Percentiles rank a stretch among this genome's conserved stretches.
phyloP scores from a whole-genome alignment of 225 moss, liverwort and hornwort species.

The Thuidium tamariscinum region DNA sequence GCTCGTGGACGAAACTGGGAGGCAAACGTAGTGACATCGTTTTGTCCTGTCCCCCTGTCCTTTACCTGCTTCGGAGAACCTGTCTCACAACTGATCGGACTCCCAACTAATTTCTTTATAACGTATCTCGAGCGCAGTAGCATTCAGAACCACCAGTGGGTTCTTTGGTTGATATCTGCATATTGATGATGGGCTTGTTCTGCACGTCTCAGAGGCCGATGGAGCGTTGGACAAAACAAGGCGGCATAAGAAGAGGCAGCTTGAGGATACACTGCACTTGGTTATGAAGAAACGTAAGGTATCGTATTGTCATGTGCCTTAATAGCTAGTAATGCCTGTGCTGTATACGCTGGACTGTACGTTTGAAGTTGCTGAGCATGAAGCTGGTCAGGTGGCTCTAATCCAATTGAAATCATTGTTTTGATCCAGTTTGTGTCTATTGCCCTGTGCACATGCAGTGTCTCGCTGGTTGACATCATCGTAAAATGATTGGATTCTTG shows the following conservation, averaged over 20 bases:
- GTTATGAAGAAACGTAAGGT: constrained; percentile 99
- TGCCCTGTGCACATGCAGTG: not conserved
- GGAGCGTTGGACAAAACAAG: constrained; percentile 98
- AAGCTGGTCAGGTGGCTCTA: not conserved
- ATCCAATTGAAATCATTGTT: not conserved
- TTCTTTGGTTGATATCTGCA: not conserved
- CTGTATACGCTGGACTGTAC: not conserved
- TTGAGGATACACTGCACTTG: constrained; percentile 96
- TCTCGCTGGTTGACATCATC: not conserved
- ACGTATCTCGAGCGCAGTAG: not conserved
- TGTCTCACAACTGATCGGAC: not conserved
- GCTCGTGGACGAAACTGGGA: constrained; percentile 9
- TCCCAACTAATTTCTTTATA: not conserved
- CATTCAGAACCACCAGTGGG: not conserved
- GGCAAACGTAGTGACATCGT: constrained; percentile 1
- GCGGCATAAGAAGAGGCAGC: constrained; percentile 96
- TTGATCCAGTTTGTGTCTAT: not conserved
- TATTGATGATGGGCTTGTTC: not conserved
- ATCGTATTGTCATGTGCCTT: not conserved
- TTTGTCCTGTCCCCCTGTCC: not conserved
- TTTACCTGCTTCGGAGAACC: not conserved
- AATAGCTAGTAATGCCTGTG: not conserved
- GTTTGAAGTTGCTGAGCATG: not conserved
- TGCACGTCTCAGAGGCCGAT: constrained; percentile 76
- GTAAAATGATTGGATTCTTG: not conserved